Conservation (phyloP, 1,139 yeast species). For the Suhomyces maxii region DNA sequence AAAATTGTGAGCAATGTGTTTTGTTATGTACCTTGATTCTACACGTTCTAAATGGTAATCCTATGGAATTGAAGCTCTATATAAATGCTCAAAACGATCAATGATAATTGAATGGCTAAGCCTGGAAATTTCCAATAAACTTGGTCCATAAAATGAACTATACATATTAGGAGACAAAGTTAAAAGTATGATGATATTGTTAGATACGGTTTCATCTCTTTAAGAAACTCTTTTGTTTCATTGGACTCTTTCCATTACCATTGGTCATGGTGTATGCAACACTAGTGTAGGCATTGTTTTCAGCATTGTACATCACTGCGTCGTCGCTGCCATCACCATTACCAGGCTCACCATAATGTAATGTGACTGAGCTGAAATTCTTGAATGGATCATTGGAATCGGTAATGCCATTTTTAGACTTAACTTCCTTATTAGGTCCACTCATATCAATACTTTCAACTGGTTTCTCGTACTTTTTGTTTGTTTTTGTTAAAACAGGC, state of each 20-base stretch:
- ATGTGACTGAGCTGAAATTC: slow-evolving; percentile 83
- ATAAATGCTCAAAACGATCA: too few relatives aligned
- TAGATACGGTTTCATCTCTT: slow-evolving; percentile 16
- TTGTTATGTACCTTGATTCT: too few relatives aligned
- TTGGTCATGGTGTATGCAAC: slow-evolving; percentile 63
- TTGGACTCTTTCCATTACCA: slow-evolving; percentile 24
- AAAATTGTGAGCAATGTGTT: too few relatives aligned
- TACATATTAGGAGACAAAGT: too few relatives aligned
- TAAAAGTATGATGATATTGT: too few relatives aligned
- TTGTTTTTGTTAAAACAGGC: slow-evolving; percentile 69
- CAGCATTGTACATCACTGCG: slow-evolving; percentile 42
- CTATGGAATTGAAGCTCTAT: too few relatives aligned
- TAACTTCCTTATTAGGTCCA: slow-evolving; percentile 11
- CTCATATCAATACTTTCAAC: slow-evolving; percentile 28
- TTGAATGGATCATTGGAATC: slow-evolving; percentile 73
- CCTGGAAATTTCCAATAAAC: too few relatives aligned
- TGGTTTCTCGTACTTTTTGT: slow-evolving; percentile 29
- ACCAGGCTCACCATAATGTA: slow-evolving; percentile 63
- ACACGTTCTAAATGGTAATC: too few relatives aligned
- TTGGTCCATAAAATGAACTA: too few relatives aligned
- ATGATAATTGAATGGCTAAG: too few relatives aligned
- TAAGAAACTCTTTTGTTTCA: slow-evolving; percentile 35
- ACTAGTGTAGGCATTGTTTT: slow-evolving; percentile 59
- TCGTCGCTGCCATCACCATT: slow-evolving; percentile 30
- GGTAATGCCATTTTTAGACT: slow-evolving; percentile 1